These are phyloP conservation scores for Garcileccinum viscosum DNA, from an alignment of 1,284 basidiomycete genomes.

Conservation along the genomic window DNA sequence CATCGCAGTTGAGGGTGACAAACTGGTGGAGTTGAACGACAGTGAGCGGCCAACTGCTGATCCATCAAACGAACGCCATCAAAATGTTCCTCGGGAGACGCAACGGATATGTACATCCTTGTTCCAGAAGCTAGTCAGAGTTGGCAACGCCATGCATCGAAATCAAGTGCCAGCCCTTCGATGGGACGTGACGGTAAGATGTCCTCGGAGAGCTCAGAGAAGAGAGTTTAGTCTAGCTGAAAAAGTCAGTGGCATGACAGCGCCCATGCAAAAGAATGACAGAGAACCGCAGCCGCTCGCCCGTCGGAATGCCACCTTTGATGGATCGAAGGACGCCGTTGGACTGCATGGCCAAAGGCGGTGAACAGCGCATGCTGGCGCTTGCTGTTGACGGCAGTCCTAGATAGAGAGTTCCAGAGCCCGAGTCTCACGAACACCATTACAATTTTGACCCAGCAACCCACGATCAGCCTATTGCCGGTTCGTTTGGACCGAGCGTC, in stretches of 20 bases:
- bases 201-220: slow-evolving; percentile 3
- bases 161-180: not conserved
- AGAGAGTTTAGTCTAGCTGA: not conserved
- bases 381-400: not conserved
- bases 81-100: not conserved
- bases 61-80: not conserved
- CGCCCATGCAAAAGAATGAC: not conserved
- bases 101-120: not conserved
- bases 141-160: not conserved
- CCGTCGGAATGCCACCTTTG: slow-evolving; percentile 11
- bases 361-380: not conserved
- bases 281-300: not conserved
- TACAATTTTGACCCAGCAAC: not conserved
- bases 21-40: not conserved
- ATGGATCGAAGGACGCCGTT: not conserved
- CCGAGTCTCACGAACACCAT: not conserved
- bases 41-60: not conserved
- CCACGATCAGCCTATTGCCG: slow-evolving; percentile 4
- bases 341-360: not conserved
- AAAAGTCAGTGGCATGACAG: slow-evolving; percentile 12
- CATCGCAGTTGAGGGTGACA: slow-evolving; percentile 4
- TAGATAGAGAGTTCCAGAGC: slow-evolving; percentile 3
- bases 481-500: slow-evolving; percentile 4
- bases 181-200: not conserved
- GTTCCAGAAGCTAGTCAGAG: not conserved